Percentiles rank a stretch among this genome's conserved stretches.
phyloP scores from a whole-genome alignment of 345 rosid genomes.

The Aegle marmelos region DNA sequence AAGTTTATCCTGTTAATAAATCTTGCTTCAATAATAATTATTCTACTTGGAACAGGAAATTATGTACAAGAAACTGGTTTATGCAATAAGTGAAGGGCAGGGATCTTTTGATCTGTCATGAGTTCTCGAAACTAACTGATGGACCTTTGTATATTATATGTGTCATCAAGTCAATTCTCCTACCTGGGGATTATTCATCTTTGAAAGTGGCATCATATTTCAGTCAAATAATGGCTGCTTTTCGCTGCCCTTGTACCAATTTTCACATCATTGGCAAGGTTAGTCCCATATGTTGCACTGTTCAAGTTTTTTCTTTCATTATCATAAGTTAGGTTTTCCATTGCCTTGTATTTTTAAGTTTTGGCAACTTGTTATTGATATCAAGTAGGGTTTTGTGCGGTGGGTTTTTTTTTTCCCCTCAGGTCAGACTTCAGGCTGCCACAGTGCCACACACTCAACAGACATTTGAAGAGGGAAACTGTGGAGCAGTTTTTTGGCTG shows the following conservation, averaged over 20 bases:
- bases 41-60: constrained; percentile 65
- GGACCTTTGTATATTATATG: constrained; percentile 26
- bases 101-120: constrained; percentile 96
- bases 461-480: constrained; percentile 10
- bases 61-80: constrained; percentile 85
- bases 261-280: constrained; percentile 31
- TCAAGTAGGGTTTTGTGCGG: no score
- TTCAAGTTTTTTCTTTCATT: no score
- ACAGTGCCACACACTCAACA: background rate
- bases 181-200: constrained; percentile 30
- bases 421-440: constrained; percentile 11
- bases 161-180: constrained; percentile 16
- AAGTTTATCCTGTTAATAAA: background rate
- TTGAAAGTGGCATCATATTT: constrained; percentile 23
- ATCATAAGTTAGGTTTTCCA: no score
- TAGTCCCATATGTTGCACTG: constrained; percentile 11
- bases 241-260: constrained; percentile 11
- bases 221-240: constrained; percentile 43
- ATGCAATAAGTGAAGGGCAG: constrained; percentile 96
- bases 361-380: background rate
- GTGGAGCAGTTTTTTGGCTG: constrained; percentile 22
- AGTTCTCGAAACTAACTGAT: constrained; percentile 31
- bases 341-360: background rate
- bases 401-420: background rate
- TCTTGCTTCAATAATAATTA: constrained; percentile 8